phyloP scores from a whole-genome alignment of 805 yeast genomes.

The Teunomyces tritomae region DNA sequence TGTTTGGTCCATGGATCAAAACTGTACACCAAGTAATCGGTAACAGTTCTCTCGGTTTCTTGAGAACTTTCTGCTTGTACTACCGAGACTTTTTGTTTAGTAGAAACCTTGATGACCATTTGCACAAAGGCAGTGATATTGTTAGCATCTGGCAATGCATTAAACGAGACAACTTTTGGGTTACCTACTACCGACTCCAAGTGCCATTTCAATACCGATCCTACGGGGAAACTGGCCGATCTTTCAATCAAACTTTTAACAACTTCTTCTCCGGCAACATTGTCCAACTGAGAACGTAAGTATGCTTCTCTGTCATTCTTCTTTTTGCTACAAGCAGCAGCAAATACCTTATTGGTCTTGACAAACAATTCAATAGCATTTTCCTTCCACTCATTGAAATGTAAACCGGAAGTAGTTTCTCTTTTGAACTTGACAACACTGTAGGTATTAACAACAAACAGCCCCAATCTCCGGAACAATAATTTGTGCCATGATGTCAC shows the following conservation, averaged over 20 bases:
- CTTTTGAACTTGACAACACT: slow-evolving; percentile 46
- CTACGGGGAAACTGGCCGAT: slow-evolving; percentile 48
- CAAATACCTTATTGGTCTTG: slow-evolving; percentile 79
- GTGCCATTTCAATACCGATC: slow-evolving; percentile 70
- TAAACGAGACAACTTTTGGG: slow-evolving; percentile 73
- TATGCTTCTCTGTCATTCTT: slow-evolving; percentile 37
- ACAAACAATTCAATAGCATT: slow-evolving; percentile 75
- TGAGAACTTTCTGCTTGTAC: slow-evolving; percentile 17
- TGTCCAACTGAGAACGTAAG: slow-evolving; percentile 38
- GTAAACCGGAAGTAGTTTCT: slow-evolving; percentile 41
- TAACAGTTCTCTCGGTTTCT: slow-evolving; percentile 27
- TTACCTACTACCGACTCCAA: slow-evolving; percentile 62
- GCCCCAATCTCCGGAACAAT: slow-evolving; percentile 59
- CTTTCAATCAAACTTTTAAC: slow-evolving; percentile 30
- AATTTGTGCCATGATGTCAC: slow-evolving; percentile 42
- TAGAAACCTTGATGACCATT: slow-evolving; percentile 34
- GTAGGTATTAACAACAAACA: slow-evolving; percentile 65
- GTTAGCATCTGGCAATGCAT: slow-evolving; percentile 54
- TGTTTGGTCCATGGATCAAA: slow-evolving; percentile 39
- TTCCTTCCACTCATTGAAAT: slow-evolving; percentile 83
- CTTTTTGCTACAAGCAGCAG: slow-evolving; percentile 42
- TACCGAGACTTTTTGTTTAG: slow-evolving; percentile 36
- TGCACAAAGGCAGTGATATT: slow-evolving; percentile 39
- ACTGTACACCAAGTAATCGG: slow-evolving; percentile 38
- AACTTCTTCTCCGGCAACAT: slow-evolving; percentile 34